These are phyloP conservation scores for Ceratobasidium sp. DNA, from an alignment of 1,284 basidiomycete genomes.

Conservation along the genomic window DNA sequence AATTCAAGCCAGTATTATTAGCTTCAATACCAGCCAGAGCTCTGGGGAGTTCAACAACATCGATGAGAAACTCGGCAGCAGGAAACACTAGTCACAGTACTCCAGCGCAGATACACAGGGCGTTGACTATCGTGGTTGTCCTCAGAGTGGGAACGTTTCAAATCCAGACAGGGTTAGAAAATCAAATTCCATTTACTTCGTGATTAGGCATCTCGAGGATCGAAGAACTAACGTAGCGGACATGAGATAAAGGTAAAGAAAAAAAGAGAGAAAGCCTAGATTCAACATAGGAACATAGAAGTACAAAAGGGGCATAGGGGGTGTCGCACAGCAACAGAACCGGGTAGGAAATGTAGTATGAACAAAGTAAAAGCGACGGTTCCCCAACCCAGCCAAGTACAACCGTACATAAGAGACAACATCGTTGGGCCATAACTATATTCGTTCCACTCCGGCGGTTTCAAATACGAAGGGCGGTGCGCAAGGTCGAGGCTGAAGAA, in stretches of 20 bases:
- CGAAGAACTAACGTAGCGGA: constrained; percentile 26
- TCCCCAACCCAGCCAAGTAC: constrained; percentile 32
- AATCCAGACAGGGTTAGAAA: background rate
- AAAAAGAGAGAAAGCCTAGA: constrained; percentile 25
- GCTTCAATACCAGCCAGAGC: no score
- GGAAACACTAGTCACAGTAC: no score
- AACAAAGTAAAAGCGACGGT: constrained; percentile 6
- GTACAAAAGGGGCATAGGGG: constrained; percentile 42
- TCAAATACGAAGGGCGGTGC: constrained; percentile 39
- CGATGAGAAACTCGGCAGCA: no score
- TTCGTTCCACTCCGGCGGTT: constrained; percentile 31
- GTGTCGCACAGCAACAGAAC: constrained; percentile 26
- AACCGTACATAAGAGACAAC: constrained; percentile 33
- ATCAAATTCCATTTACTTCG: constrained; percentile 15
- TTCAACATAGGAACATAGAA: constrained; percentile 42
- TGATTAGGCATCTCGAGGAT: background rate
- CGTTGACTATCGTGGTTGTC: no score
- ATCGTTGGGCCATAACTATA: constrained; percentile 35
- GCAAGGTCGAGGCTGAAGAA: constrained; percentile 10
- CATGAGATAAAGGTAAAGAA: constrained; percentile 18
- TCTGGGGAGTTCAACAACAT: no score
- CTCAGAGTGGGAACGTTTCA: no score
- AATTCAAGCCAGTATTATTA: no score
- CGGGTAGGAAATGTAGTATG: constrained; percentile 19
- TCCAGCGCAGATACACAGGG: no score